Conservation (phyloP, 2,329 filamentous ascomycete species). For the Trichoderma sp. region DNA sequence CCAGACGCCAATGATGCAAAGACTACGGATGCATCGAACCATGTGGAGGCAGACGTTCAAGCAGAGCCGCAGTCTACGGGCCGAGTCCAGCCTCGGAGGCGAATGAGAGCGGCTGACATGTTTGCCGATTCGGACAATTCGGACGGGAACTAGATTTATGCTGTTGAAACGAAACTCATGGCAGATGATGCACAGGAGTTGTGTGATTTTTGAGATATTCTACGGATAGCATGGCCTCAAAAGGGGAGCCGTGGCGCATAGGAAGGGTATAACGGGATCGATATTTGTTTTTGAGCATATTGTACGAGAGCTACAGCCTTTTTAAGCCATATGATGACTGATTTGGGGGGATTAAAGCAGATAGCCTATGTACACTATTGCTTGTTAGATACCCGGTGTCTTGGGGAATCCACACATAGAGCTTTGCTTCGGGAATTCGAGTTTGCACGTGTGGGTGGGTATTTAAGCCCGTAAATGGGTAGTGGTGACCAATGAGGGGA, state of each 20-base stretch:
- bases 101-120: slow-evolving; percentile 79
- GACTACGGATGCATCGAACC: background rate
- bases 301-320: background rate
- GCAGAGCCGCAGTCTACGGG: slow-evolving; percentile 19
- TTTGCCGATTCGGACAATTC: slow-evolving; percentile 69
- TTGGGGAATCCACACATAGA: background rate
- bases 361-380: background rate
- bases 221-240: background rate
- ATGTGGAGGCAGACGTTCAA: slow-evolving; percentile 14
- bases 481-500: background rate
- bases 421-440: background rate
- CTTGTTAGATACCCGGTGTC: background rate
- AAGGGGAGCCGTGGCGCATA: background rate
- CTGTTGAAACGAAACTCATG: background rate
- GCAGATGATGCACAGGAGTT: background rate
- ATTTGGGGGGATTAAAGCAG: background rate
- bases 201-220: background rate
- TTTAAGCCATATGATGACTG: background rate
- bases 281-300: background rate
- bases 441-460: background rate
- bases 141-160: background rate
- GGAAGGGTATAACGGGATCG: background rate
- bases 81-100: slow-evolving; percentile 46
- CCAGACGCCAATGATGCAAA: slow-evolving; percentile 2
- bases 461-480: background rate